Conservation (phyloP, 768 basidiomycete genomes). For the Collybiopsis luxurians region DNA sequence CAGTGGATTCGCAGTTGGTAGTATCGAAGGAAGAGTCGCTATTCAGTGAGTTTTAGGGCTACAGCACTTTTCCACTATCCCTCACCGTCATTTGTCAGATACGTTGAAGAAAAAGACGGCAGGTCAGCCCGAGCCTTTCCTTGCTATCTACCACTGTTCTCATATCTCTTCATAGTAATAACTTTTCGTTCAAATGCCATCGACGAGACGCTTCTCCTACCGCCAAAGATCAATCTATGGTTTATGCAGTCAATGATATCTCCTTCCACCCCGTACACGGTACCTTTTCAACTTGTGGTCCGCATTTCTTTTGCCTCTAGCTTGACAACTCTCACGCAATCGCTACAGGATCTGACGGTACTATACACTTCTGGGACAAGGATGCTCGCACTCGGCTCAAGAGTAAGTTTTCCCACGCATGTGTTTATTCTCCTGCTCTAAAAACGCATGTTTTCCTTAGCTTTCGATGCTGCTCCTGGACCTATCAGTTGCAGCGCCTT, state of each 20-base stretch:
- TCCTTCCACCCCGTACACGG: conserved; percentile 83
- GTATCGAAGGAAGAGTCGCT: conserved; percentile 89
- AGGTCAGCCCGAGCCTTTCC: conserved; percentile 37
- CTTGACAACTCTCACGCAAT: too few relatives aligned
- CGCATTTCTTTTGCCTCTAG: conserved; percentile 18
- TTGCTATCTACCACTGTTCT: background rate
- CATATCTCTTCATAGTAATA: conserved; percentile 43
- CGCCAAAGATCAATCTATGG: conserved; percentile 62
- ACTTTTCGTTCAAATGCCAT: conserved; percentile 90
- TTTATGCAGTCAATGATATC: conserved; percentile 85
- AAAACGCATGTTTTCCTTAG: conserved; percentile 28
- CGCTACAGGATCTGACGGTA: conserved; percentile 69
- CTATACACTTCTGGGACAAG: conserved; percentile 94
- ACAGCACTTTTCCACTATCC: background rate
- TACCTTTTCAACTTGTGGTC: conserved; percentile 81
- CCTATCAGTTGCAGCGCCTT: conserved; percentile 82
- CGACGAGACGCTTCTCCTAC: conserved; percentile 55
- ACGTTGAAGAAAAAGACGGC: conserved; percentile 81
- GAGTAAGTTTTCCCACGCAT: conserved; percentile 44
- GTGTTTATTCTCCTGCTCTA: conserved; percentile 6
- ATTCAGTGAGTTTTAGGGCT: conserved; percentile 73
- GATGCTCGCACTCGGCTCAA: conserved; percentile 90
- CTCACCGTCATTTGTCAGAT: conserved; percentile 40
- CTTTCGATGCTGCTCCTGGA: conserved; percentile 70
- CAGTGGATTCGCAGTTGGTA: conserved; percentile 81